Base-by-base conservation (phyloP, 75 land plant genomes). In the Pinus albicaulis region DNA sequence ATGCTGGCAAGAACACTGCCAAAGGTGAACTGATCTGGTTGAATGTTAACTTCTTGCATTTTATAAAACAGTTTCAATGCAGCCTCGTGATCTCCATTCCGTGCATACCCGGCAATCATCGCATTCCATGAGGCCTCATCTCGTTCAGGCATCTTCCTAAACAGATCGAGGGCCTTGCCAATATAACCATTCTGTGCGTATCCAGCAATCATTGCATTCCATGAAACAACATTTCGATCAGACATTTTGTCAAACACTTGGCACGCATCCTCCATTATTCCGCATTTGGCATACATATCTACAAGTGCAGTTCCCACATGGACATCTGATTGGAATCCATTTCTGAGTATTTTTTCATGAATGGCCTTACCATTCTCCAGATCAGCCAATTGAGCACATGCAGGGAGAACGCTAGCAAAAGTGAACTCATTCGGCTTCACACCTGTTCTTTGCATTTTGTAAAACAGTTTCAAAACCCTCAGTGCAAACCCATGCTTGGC, bases 181-280 rank as follows among this genome's bases (percentile, higher is more conserved):
- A n/a, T 41, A 31, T 41, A 52, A 4, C 73, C 82, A 22, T 5
- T 7, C 22, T 75, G 26, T 19, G 76, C 77, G 58, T 78, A 85
- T 4, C 80, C 86, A 55, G n/a, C 75, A 24, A 84, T 59, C 52
- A 84, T 77, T 23, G 75, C 38, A 16, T 79, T 81, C 87, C 87
- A 85, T 41, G 87, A 58, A 41, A 76, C 78, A 8, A 78, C 62
- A 36, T 77, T 75, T 44, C 78, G 76, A 36, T 61, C 59, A 48
- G 58, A 65, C 87, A 86, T 78, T 73, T 15, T 24, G 59, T 86
- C 87, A 38, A 86, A 86, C 74, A 86, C 59, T 2, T 72, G 56
- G 56, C 82, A 55, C 2, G 81, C 81, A n/a, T 59, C 16, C 6
- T 17, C 23, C 44, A 86, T 12, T 17, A 36, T 26, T 23, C 78